Conservation (phyloP, 2,329 filamentous ascomycete genomes). For the Leptographium galeiforme region DNA sequence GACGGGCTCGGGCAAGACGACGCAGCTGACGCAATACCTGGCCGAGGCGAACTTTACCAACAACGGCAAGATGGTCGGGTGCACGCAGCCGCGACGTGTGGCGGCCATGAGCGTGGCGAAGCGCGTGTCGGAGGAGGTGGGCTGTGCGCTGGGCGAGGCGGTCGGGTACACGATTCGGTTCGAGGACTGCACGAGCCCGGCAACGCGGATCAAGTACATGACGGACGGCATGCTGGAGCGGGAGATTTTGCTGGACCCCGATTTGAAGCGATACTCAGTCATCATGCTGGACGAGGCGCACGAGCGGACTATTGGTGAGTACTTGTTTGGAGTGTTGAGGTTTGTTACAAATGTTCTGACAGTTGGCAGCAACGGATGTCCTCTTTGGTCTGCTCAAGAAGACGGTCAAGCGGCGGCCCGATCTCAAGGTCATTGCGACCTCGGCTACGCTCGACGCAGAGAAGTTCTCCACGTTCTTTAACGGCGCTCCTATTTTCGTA, state of each 20-base stretch:
- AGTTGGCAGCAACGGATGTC: slow-evolving; percentile 60
- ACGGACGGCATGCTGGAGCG: slow-evolving; percentile 96
- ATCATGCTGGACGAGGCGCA: slow-evolving; percentile 99
- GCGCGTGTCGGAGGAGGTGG: slow-evolving; percentile 91
- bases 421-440: slow-evolving; percentile 91
- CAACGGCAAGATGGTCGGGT: slow-evolving; percentile 81
- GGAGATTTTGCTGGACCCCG: slow-evolving; percentile 85
- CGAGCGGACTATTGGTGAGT: slow-evolving; percentile 65
- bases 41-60: slow-evolving; percentile 86
- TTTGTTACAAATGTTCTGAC: background rate
- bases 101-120: slow-evolving; percentile 96
- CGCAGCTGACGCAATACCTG: slow-evolving; percentile 87
- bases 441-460: slow-evolving; percentile 94
- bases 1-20: slow-evolving; percentile 94
- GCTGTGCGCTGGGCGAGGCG: slow-evolving; percentile 77
- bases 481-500: slow-evolving; percentile 79
- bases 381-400: slow-evolving; percentile 92
- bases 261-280: slow-evolving; percentile 79
- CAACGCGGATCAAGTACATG: slow-evolving; percentile 98
- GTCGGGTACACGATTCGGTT: slow-evolving; percentile 97
- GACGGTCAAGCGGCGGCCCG: slow-evolving; percentile 69
- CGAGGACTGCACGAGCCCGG: slow-evolving; percentile 78
- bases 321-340: background rate
- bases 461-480: slow-evolving; percentile 94
- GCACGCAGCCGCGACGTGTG: slow-evolving; percentile 91